Percentiles rank a stretch among this genome's conserved stretches.
Evolutionary conservation across 2,329 filamentous ascomycete genomes (phyloP).

Genomic region (Daldinia eschscholtzii): DNA sequence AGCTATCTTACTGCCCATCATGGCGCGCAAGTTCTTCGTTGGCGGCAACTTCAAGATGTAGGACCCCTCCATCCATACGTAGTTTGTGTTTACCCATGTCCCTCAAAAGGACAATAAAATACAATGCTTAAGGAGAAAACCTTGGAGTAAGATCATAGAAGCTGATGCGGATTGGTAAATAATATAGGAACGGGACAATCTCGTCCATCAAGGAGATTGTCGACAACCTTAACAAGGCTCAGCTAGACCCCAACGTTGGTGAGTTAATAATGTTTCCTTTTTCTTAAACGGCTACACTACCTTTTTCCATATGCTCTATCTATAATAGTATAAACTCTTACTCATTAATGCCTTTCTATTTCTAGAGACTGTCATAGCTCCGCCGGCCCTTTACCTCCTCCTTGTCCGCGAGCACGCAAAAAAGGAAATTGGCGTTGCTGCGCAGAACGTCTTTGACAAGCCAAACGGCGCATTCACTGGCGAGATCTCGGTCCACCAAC

Average conservation of each 20-base stretch:
- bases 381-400: conserved; percentile 90
- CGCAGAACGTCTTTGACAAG: conserved; percentile 98
- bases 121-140: conserved; percentile 3
- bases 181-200: conserved; percentile 87
- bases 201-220: conserved; percentile 93
- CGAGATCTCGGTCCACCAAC: conserved; percentile 92
- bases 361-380: conserved; percentile 93
- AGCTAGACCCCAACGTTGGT: conserved; percentile 82
- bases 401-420: conserved; percentile 84
- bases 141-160: conserved; percentile 13
- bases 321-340: conserved; percentile 5
- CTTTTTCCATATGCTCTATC: background rate
- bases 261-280: conserved; percentile 53
- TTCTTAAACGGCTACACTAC: background rate
- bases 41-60: conserved; percentile 99
- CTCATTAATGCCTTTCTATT: conserved; percentile 35
- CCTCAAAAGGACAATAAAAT: conserved; percentile 38
- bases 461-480: conserved; percentile 97
- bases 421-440: conserved; percentile 83
- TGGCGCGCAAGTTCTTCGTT: conserved; percentile 97
- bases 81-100: conserved; percentile 38
- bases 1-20: conserved; percentile 65
- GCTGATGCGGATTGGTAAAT: conserved; percentile 36
- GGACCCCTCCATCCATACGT: conserved; percentile 51
- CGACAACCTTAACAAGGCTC: conserved; percentile 86